Percentiles rank a stretch among this genome's conserved stretches.
These are phyloP conservation scores for Pelagophyceae sp. DNA, from an alignment of 352 stramenopile species.

Conservation along the genomic window DNA sequence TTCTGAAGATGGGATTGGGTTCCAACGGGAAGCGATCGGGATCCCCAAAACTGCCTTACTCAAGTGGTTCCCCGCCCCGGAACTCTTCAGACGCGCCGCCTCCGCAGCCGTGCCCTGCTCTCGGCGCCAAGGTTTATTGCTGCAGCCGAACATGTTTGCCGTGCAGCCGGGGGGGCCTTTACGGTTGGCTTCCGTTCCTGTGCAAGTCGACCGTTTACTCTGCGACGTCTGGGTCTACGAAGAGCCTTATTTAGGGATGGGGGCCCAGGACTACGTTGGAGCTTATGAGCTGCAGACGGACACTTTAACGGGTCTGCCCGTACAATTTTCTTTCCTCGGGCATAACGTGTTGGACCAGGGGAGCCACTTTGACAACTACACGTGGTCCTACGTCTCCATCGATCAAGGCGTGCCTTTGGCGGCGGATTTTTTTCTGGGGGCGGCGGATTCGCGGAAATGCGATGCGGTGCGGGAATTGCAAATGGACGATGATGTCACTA, in stretches of 20 bases:
- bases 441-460: too few relatives aligned
- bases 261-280: neutral
- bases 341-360: neutral
- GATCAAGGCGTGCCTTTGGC: too few relatives aligned
- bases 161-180: too few relatives aligned
- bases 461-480: too few relatives aligned
- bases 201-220: neutral
- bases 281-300: neutral
- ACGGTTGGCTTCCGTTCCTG: too few relatives aligned
- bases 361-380: neutral
- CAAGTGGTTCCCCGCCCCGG: neutral
- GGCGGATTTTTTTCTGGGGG: too few relatives aligned
- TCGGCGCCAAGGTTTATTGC: too few relatives aligned
- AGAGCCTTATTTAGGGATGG: neutral
- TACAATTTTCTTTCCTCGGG: neutral
- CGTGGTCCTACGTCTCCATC: neutral
- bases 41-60: neutral
- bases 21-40: neutral
- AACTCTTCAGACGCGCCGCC: too few relatives aligned
- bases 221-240: neutral
- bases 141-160: too few relatives aligned
- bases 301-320: neutral
- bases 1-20: neutral
- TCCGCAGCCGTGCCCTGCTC: too few relatives aligned
- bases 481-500: too few relatives aligned